A percentile compares a stretch with the other conserved stretches of the same genome.
Evolutionary conservation across 2,329 filamentous ascomycete genomes (phyloP).

Genomic region (Penicillium aurantiogriseum): DNA sequence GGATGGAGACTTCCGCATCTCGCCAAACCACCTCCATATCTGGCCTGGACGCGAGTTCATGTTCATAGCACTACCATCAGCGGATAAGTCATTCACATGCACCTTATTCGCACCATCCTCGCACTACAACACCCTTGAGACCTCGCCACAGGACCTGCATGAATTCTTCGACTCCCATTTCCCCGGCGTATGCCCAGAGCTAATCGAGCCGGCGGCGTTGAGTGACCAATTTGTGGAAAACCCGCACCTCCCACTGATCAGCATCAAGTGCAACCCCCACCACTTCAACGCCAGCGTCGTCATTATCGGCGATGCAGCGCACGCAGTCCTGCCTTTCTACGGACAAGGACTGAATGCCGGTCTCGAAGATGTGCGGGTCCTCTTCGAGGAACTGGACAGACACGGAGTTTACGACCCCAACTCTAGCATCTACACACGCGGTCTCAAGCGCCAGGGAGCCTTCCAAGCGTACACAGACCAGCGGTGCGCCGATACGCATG

Average conservation of each 20-base stretch:
- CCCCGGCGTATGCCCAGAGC: conserved; percentile 70
- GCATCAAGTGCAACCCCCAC: conserved; percentile 87
- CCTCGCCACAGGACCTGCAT: conserved; percentile 65
- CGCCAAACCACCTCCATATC: conserved; percentile 91
- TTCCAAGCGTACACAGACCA: conserved; percentile 72
- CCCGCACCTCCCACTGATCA: conserved; percentile 89
- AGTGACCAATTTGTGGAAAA: conserved; percentile 73
- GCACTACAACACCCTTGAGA: conserved; percentile 68
- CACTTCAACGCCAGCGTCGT: conserved; percentile 75
- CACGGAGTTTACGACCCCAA: conserved; percentile 49
- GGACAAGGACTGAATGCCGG: conserved; percentile 98
- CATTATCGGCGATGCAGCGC: conserved; percentile 88
- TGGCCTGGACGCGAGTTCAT: conserved; percentile 94
- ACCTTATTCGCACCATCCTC: conserved; percentile 81
- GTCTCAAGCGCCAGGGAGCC: conserved; percentile 46
- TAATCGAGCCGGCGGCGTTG: conserved; percentile 63
- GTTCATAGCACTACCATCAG: conserved; percentile 94
- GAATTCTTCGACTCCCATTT: conserved; percentile 84
- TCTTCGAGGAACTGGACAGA: conserved; percentile 79
- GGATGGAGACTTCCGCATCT: conserved; percentile 68
- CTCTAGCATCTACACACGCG: conserved; percentile 44
- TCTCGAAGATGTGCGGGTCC: conserved; percentile 84
- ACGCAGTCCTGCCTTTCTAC: conserved; percentile 98
- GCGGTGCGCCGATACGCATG: conserved; percentile 74
- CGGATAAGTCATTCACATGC: conserved; percentile 90